Conservation (phyloP, 2,329 filamentous ascomycete genomes). For the Trichoderma breve region DNA sequence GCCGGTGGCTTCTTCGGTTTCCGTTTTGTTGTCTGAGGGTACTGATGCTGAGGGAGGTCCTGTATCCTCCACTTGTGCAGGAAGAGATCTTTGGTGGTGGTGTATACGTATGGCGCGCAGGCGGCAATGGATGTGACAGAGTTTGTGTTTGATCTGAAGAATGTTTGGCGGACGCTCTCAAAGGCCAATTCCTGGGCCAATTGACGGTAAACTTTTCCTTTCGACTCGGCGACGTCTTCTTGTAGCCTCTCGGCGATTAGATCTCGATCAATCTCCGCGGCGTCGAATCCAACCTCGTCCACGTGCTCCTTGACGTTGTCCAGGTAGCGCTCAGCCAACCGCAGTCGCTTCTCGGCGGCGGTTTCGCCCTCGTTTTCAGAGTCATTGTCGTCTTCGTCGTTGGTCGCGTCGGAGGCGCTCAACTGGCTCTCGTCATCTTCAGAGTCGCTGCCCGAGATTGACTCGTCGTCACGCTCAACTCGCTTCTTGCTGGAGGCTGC, state of each 20-base stretch:
- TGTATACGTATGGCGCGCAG: slow-evolving; percentile 79
- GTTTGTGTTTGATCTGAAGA: slow-evolving; percentile 76
- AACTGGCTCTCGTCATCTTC: slow-evolving; percentile 57
- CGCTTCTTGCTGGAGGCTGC: slow-evolving; percentile 47
- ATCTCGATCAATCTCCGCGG: slow-evolving; percentile 88
- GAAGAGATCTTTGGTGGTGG: slow-evolving; percentile 78
- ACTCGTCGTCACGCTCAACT: slow-evolving; percentile 65
- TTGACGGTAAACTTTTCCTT: slow-evolving; percentile 82
- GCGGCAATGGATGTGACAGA: slow-evolving; percentile 77
- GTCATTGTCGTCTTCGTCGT: slow-evolving; percentile 43
- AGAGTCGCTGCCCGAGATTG: slow-evolving; percentile 83
- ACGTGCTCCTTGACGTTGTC: slow-evolving; percentile 84
- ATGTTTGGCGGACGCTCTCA: slow-evolving; percentile 61
- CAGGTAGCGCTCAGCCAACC: slow-evolving; percentile 88
- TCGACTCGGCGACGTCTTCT: slow-evolving; percentile 88
- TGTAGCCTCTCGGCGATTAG: slow-evolving; percentile 85
- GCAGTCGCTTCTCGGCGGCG: slow-evolving; percentile 79
- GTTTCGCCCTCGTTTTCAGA: slow-evolving; percentile 83
- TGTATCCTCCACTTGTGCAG: slow-evolving; percentile 89
- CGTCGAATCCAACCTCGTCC: slow-evolving; percentile 82
- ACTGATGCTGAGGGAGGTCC: slow-evolving; percentile 59
- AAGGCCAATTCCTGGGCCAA: slow-evolving; percentile 74
- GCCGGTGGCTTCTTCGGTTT: slow-evolving; percentile 58
- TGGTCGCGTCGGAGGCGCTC: slow-evolving; percentile 43
- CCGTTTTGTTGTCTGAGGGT: slow-evolving; percentile 56